Evolutionary conservation across 1,284 basidiomycete genomes (phyloP).

Genomic region (Rhodotorula sp.): DNA sequence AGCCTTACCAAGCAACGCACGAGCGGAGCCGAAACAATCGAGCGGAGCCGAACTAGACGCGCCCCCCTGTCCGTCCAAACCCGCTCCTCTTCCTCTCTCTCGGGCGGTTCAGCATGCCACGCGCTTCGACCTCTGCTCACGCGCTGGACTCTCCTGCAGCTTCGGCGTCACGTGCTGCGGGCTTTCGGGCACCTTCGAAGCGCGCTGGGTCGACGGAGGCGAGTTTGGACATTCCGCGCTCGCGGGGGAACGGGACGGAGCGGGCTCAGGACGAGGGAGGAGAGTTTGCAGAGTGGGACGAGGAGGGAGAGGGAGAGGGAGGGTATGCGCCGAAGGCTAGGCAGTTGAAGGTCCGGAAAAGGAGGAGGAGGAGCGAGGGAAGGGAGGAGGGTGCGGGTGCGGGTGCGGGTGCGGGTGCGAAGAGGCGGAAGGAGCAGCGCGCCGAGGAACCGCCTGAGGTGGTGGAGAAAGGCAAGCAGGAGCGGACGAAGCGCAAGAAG

Average conservation of each 20-base stretch:
- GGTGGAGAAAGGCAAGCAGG: neutral
- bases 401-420: neutral
- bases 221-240: too few species aligned
- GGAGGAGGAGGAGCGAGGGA: neutral
- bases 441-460: neutral
- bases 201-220: neutral
- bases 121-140: neutral
- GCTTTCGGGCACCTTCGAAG: too few species aligned
- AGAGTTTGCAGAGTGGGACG: neutral
- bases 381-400: neutral
- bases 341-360: neutral
- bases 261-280: neutral
- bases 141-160: neutral
- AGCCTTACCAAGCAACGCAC: too few species aligned
- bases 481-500: neutral
- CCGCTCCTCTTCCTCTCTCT: neutral
- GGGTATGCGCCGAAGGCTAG: neutral
- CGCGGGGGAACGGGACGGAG: neutral
- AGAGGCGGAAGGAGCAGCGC: neutral
- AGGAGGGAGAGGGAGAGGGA: neutral
- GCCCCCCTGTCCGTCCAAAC: neutral
- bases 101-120: neutral
- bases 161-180: neutral
- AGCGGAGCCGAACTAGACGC: too few species aligned
- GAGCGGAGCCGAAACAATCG: too few species aligned